Percentiles rank a stretch among this genome's conserved stretches.
Evolutionary conservation across 2,329 filamentous ascomycete genomes (phyloP).

Genomic region (Sclerotinia spermophila): DNA sequence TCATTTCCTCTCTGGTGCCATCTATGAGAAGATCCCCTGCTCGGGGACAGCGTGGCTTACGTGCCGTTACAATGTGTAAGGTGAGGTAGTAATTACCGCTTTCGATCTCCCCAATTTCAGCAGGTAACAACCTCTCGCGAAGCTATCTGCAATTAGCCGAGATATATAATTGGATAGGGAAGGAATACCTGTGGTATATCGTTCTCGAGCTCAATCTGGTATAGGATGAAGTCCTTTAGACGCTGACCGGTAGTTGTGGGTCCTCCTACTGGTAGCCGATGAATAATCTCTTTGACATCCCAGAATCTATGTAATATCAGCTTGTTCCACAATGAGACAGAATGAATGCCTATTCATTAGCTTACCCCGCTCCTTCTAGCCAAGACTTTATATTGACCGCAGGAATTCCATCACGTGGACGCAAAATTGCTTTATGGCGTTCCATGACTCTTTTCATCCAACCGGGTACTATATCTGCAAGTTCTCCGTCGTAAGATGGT

Average conservation of each 20-base stretch:
- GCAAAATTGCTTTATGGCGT: slow-evolving; percentile 29
- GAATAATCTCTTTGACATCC: slow-evolving; percentile 33
- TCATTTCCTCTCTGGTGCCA: slow-evolving; percentile 33
- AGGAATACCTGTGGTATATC: slow-evolving; percentile 17
- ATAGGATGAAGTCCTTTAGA: slow-evolving; percentile 13
- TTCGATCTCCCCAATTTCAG: slow-evolving; percentile 20
- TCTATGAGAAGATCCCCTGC: slow-evolving; percentile 32
- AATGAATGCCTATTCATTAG: neutral
- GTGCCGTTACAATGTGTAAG: slow-evolving; percentile 35
- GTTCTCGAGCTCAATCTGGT: slow-evolving; percentile 21
- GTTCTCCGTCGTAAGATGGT: slow-evolving; percentile 26
- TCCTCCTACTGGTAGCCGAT: slow-evolving; percentile 30
- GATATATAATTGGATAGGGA: neutral
- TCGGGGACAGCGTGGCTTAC: slow-evolving; percentile 30
- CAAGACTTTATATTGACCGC: slow-evolving; percentile 33
- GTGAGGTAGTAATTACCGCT: slow-evolving; percentile 31
- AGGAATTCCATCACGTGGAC: slow-evolving; percentile 32
- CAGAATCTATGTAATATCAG: slow-evolving; percentile 31
- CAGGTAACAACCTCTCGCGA: slow-evolving; percentile 19
- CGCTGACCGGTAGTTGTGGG: neutral
- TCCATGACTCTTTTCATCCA: slow-evolving; percentile 33
- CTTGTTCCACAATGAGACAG: neutral
- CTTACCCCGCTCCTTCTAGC: slow-evolving; percentile 35
- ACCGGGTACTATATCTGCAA: slow-evolving; percentile 29
- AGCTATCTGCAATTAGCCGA: slow-evolving; percentile 26